Evolutionary conservation across 2,329 filamentous ascomycete species (phyloP), one percentile per base, ranked within the genome.

Genomic region (Pyricularia grisea): DNA sequence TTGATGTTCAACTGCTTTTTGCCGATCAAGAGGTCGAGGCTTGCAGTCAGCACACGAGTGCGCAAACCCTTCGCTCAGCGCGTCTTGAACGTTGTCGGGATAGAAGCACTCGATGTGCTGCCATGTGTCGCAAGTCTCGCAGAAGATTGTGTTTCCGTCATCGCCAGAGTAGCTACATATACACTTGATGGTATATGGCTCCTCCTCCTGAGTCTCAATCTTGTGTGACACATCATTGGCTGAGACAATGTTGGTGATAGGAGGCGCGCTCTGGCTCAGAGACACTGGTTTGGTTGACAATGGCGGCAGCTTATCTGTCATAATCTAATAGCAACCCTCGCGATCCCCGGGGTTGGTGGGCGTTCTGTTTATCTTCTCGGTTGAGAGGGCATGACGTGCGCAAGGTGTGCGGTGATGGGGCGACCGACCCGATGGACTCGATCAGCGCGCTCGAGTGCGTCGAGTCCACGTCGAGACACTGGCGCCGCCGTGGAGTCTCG

Each of bases 21-120:
- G 87, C 67, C 84, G 82, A 77, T 98, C 91, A 74, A 97, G 80
- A 23, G 82, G 80, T 71, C 93, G 87, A 23, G 94, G 93, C 71
- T 91, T 88, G 82, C 95, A 99, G 74, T 97, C 93, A 75, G 89
- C 88, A 81, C 95, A 99, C 69, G 90, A 92, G 81, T 99, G 94
- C 69, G 92, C 84, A 75, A 90, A 91, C 74, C 88, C 85, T 70
- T 87, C 84, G 83, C 90, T 79, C 78, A 94, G 80, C 81, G 91
- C 85, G 83, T 92, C 84, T 78, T 89, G 86, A 77, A 88, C 86
- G 74, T 92, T 92, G 72, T 87, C 79, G 27, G 87, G 87, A 78
- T 98, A 98, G 81, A 97, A 98, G 81, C 95, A 99, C 77, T 93
- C 90, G 75, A 97, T 97, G 80, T 99, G 95, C 81, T 99, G 95